phyloP scores from a whole-genome alignment of 164 flowering plant species.

The Cinnamomum chago region DNA sequence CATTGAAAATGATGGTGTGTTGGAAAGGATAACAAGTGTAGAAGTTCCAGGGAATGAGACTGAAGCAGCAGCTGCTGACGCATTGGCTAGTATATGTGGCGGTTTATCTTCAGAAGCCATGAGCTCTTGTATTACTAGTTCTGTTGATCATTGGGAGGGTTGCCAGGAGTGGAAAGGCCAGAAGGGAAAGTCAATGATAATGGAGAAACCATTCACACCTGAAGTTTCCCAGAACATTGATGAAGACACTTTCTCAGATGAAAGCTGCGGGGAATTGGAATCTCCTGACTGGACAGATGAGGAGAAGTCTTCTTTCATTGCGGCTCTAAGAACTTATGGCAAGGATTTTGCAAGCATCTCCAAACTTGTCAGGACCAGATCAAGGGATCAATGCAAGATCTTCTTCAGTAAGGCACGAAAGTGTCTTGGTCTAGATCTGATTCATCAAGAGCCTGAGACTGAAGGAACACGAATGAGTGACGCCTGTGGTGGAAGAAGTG shows the following conservation, averaged over 20 bases:
- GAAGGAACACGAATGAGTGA: slow-evolving; percentile 38
- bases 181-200: slow-evolving; percentile 25
- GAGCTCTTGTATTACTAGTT: slow-evolving; percentile 82
- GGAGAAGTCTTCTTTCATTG: slow-evolving; percentile 70
- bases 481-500: slow-evolving; percentile 70
- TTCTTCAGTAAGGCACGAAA: slow-evolving; percentile 90
- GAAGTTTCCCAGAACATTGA: slow-evolving; percentile 57
- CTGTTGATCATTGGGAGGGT: slow-evolving; percentile 63
- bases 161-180: slow-evolving; percentile 42
- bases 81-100: slow-evolving; percentile 80
- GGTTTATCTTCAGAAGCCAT: slow-evolving; percentile 88
- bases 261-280: slow-evolving; percentile 82
- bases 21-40: slow-evolving; percentile 34
- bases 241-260: slow-evolving; percentile 85
- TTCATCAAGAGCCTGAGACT: slow-evolving; percentile 33
- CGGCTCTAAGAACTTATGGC: slow-evolving; percentile 64
- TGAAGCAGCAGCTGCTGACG: slow-evolving; percentile 80
- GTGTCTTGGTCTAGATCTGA: slow-evolving; percentile 70
- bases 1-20: slow-evolving; percentile 22
- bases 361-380: slow-evolving; percentile 54
- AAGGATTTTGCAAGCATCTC: slow-evolving; percentile 81
- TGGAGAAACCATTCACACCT: slow-evolving; percentile 41
- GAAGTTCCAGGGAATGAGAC: slow-evolving; percentile 45
- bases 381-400: slow-evolving; percentile 77
- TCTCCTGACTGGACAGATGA: slow-evolving; percentile 89